phyloP scores from a whole-genome alignment of 176 grass and related monocot genomes.

The Triticum urartu region DNA sequence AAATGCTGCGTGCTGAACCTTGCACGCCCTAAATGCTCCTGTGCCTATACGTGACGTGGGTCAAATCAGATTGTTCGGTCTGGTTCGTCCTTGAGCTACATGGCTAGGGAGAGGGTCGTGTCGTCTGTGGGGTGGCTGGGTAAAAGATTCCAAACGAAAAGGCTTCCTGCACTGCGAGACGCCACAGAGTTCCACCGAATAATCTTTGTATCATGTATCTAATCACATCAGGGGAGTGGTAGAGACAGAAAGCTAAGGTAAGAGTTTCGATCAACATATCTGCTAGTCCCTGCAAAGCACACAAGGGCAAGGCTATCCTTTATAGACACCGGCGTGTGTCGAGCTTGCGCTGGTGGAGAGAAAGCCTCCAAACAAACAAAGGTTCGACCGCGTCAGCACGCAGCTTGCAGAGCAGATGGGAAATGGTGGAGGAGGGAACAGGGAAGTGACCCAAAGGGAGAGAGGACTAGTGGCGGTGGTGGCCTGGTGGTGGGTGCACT shows the following conservation, averaged over 20 bases:
- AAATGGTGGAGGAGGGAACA: too few relatives aligned
- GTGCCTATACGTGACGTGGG: too few relatives aligned
- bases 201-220: background rate
- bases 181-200: background rate
- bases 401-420: too few relatives aligned
- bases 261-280: background rate
- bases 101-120: too few relatives aligned
- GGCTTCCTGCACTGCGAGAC: background rate
- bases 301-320: background rate
- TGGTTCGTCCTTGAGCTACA: too few relatives aligned
- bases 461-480: background rate
- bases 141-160: too few relatives aligned
- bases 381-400: background rate
- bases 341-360: background rate
- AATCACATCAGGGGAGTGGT: background rate
- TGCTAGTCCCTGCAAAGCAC: background rate
- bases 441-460: too few relatives aligned
- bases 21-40: too few relatives aligned
- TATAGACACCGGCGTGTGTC: background rate
- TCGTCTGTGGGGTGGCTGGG: too few relatives aligned
- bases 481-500: too few relatives aligned
- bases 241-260: background rate
- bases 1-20: background rate
- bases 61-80: too few relatives aligned
- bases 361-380: background rate